Evolutionary conservation across 345 rosid genomes (phyloP), one percentile per base, ranked within the genome.

Genomic region (Durio zibethinus): DNA sequence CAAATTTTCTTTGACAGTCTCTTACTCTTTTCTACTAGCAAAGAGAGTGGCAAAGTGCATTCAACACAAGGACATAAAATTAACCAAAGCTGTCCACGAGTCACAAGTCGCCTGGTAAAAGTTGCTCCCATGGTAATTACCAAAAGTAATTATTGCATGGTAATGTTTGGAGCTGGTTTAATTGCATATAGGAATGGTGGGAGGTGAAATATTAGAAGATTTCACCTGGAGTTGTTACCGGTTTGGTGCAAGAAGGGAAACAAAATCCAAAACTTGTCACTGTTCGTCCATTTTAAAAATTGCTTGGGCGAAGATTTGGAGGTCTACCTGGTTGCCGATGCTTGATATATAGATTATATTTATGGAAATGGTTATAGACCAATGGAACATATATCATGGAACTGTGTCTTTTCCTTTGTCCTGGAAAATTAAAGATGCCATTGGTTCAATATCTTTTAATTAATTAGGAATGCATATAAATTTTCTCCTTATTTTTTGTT

Each of bases 161-260:
- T 72, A 42, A 61, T 72, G 60, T 35, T 33, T 75, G 77, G 75
- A 65, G 64, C 15, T 31, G 7, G 35, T 21, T 21, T 21, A 21
- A 10, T 56, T 23, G 1, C 12, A 60, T 1, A 23, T 25, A 10
- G 6, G 15, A 57, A 10, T 10, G 33, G 31, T 23, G 15, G 67
- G 81, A 54, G 59, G 69, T 77, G 56, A 36, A 67, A 27, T 73
- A 25, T 45, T 45, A 52, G 62, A 25, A 62, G 71, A 54, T 54
- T 68, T 74, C 48, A 18, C 43, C 25, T 1, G 76, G 82, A 76
- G 80, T 65, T 36, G 83, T 77, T 78, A 54, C 78, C 53, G 78
- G 65, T 78, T 82, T 82, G 72, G 79, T 74, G 84, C 45, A 82
- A 77, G 66, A n/a, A 21, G 81, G 71, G 48, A 35, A 36, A 25